Percentiles rank a stretch among this genome's conserved stretches.
phyloP scores from a whole-genome alignment of 192 early-diverging fungal genomes.

The Coemansia sp. region DNA sequence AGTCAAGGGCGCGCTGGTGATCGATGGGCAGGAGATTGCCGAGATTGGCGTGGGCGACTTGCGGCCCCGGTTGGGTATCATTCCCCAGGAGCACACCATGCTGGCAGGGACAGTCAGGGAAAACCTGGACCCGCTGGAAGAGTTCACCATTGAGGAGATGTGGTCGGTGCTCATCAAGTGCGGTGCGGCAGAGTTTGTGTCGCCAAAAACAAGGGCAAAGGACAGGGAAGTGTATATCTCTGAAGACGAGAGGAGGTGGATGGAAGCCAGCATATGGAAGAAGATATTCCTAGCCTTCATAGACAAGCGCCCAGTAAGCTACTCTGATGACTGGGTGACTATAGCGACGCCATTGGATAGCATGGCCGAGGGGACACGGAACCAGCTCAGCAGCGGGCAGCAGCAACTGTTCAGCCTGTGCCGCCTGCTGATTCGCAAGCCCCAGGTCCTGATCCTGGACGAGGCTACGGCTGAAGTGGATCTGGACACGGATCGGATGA shows the following conservation, averaged over 20 bases:
- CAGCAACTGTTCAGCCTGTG: constrained; percentile 59
- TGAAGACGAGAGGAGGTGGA: neutral
- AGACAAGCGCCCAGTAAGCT: too few relatives aligned
- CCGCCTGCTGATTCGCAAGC: constrained; percentile 49
- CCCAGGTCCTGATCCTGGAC: constrained; percentile 56
- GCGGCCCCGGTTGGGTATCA: constrained; percentile 46
- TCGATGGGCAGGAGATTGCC: constrained; percentile 68
- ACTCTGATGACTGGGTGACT: too few relatives aligned
- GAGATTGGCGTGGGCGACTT: constrained; percentile 50
- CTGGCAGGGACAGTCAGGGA: constrained; percentile 55
- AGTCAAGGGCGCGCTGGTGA: constrained; percentile 50
- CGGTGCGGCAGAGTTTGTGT: neutral
- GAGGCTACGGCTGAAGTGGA: constrained; percentile 66
- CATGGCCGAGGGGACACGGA: neutral
- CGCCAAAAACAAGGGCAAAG: neutral
- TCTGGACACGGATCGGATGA: constrained; percentile 2
- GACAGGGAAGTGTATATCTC: neutral
- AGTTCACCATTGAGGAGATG: constrained; percentile 51
- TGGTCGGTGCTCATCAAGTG: constrained; percentile 54
- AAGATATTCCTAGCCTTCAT: too few relatives aligned
- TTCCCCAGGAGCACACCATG: constrained; percentile 61
- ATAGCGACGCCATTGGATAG: neutral
- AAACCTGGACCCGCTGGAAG: constrained; percentile 60
- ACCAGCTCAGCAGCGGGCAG: constrained; percentile 44
- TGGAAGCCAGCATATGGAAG: constrained; percentile 31